phyloP scores from a whole-genome alignment of 805 yeast genomes.

The Saturnispora mendoncae region DNA sequence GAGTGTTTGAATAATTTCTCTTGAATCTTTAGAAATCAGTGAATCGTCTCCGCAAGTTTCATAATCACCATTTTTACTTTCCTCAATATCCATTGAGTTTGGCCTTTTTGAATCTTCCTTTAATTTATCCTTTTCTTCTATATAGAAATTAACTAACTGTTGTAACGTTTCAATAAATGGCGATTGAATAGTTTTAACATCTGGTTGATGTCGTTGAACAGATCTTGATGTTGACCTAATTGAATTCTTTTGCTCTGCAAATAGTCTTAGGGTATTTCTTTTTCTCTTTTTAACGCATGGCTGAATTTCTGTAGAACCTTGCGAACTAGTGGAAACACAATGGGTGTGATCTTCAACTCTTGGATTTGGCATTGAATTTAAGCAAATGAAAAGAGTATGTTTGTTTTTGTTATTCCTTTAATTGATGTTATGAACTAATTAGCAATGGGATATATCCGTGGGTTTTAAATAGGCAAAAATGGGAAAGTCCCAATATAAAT shows the following conservation, averaged over 20 bases:
- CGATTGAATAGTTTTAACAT: neutral
- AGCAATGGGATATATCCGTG: too few relatives aligned
- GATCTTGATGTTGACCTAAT: neutral
- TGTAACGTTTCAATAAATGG: slow-evolving; percentile 1
- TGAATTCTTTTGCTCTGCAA: neutral
- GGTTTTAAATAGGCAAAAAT: too few relatives aligned
- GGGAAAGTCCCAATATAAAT: too few relatives aligned
- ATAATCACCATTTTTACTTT: neutral
- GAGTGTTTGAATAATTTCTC: neutral
- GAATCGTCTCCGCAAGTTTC: neutral
- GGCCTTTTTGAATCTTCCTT: neutral
- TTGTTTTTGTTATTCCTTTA: too few relatives aligned
- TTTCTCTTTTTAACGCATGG: slow-evolving; percentile 2
- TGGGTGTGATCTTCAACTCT: neutral
- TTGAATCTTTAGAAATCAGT: neutral
- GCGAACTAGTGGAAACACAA: too few relatives aligned
- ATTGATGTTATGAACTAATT: too few relatives aligned
- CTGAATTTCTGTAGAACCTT: too few relatives aligned
- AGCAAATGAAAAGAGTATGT: too few relatives aligned
- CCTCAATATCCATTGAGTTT: neutral
- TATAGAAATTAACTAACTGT: neutral
- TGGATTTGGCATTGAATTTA: too few relatives aligned
- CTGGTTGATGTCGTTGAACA: neutral
- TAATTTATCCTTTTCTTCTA: neutral
- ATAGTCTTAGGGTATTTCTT: neutral